phyloP scores from a whole-genome alignment of 768 basidiomycete genomes.

The Psilocybe cyanescens region DNA sequence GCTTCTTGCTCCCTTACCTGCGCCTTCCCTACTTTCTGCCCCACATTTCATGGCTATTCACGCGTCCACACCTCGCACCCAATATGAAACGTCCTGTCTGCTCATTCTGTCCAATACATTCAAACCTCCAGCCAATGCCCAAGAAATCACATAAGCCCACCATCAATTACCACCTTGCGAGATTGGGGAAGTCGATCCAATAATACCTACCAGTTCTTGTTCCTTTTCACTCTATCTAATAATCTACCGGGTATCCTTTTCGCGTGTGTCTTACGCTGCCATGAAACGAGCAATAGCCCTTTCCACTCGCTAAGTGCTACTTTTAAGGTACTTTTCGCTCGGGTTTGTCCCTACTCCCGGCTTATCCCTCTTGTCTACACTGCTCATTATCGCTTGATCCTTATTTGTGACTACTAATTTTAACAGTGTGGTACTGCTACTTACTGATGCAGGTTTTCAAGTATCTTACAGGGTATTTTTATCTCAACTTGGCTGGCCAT shows the following conservation, averaged over 20 bases:
- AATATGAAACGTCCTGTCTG: background rate
- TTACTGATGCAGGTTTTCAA: no score
- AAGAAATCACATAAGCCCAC: conserved; percentile 72
- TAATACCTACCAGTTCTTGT: conserved; percentile 35
- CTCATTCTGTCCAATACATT: background rate
- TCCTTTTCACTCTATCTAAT: conserved; percentile 1
- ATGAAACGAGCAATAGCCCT: background rate
- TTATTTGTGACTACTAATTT: no score
- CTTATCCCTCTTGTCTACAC: background rate
- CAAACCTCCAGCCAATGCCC: conserved; percentile 57
- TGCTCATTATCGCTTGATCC: background rate
- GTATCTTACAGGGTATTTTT: background rate
- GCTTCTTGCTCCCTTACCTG: background rate
- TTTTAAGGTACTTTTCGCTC: background rate
- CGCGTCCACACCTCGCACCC: background rate
- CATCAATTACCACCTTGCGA: conserved; percentile 90
- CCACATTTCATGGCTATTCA: background rate
- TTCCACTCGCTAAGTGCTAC: background rate
- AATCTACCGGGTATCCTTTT: background rate
- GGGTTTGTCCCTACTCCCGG: no score
- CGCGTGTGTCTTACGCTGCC: background rate
- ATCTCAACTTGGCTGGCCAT: background rate
- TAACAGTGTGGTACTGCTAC: no score
- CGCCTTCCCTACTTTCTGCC: background rate
- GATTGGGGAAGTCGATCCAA: conserved; percentile 76